Conservation (phyloP, 352 stramenopile species). For the Aphanomyces astaci region DNA sequence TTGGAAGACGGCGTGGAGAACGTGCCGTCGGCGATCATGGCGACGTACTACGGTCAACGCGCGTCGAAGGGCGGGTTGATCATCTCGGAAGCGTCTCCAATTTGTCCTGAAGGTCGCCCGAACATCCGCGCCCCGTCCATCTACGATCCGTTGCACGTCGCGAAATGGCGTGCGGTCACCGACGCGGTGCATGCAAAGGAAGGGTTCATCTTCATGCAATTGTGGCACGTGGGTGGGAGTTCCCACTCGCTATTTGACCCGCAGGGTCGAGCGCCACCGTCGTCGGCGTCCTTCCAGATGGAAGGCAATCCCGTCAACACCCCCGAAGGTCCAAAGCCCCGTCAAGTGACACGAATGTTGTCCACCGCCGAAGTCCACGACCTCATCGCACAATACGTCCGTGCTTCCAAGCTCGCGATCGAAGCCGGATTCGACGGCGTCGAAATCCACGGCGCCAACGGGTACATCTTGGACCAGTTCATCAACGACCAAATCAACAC, state of each 20-base stretch:
- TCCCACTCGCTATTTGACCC: slow-evolving; percentile 35
- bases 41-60: slow-evolving; percentile 58
- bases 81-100: slow-evolving; percentile 53
- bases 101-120: slow-evolving; percentile 27
- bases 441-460: slow-evolving; percentile 79
- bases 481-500: slow-evolving; percentile 44
- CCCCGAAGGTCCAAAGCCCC: slow-evolving; percentile 5
- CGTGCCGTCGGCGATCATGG: slow-evolving; percentile 34
- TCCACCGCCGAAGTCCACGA: slow-evolving; percentile 29
- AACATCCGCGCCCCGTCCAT: slow-evolving; percentile 30
- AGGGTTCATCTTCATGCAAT: slow-evolving; percentile 54
- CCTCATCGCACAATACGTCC: slow-evolving; percentile 70
- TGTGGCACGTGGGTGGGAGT: slow-evolving; percentile 70
- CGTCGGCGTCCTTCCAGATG: slow-evolving; percentile 1
- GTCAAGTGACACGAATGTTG: slow-evolving; percentile 20
- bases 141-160: slow-evolving; percentile 34
- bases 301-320: slow-evolving; percentile 6
- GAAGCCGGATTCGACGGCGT: slow-evolving; percentile 82
- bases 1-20: slow-evolving; percentile 28
- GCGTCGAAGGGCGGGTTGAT: slow-evolving; percentile 47
- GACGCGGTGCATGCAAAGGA: slow-evolving; percentile 63
- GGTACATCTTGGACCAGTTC: slow-evolving; percentile 81
- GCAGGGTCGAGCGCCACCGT: slow-evolving; percentile 10
- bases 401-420: slow-evolving; percentile 51
- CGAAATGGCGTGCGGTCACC: slow-evolving; percentile 38